These are phyloP conservation scores for Mortierella hygrophila DNA, from an alignment of 192 early-diverging fungal genomes.

Conservation along the genomic window DNA sequence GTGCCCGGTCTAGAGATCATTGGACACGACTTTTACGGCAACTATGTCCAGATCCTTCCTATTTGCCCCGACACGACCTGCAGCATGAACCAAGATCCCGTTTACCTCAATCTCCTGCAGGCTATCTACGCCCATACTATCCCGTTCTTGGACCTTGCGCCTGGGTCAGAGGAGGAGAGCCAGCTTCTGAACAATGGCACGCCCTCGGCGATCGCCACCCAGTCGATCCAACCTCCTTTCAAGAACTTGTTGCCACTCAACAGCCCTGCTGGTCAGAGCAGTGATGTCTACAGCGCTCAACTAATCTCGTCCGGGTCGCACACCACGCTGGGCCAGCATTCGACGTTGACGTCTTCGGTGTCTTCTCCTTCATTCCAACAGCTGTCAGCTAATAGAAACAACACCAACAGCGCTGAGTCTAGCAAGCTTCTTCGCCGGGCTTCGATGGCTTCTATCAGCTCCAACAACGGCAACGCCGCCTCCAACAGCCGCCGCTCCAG, in stretches of 20 bases:
- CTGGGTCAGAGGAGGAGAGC: constrained; percentile 48
- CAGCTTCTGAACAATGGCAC: constrained; percentile 34
- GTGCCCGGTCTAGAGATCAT: constrained; percentile 53
- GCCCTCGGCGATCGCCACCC: constrained; percentile 42
- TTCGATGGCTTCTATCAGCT: constrained; percentile 24
- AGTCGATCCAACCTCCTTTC: constrained; percentile 52
- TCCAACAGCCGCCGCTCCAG: constrained; percentile 32
- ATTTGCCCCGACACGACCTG: constrained; percentile 54
- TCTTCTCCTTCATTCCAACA: constrained; percentile 38
- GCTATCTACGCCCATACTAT: constrained; percentile 52
- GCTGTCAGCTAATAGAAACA: not conserved
- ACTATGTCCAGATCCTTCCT: constrained; percentile 53
- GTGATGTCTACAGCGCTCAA: no score
- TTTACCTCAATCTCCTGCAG: constrained; percentile 47
- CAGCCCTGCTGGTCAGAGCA: not conserved
- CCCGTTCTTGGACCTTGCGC: constrained; percentile 44
- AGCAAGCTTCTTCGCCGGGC: constrained; percentile 21
- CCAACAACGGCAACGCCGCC: not conserved
- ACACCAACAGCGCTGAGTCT: not conserved
- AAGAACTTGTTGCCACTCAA: constrained; percentile 43
- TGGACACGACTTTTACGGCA: constrained; percentile 48
- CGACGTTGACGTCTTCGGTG: constrained; percentile 19
- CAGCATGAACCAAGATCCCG: constrained; percentile 53
- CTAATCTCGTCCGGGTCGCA: not conserved
- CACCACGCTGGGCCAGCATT: not conserved